Conservation (phyloP, 768 basidiomycete species). For the Boletales sp. region DNA sequence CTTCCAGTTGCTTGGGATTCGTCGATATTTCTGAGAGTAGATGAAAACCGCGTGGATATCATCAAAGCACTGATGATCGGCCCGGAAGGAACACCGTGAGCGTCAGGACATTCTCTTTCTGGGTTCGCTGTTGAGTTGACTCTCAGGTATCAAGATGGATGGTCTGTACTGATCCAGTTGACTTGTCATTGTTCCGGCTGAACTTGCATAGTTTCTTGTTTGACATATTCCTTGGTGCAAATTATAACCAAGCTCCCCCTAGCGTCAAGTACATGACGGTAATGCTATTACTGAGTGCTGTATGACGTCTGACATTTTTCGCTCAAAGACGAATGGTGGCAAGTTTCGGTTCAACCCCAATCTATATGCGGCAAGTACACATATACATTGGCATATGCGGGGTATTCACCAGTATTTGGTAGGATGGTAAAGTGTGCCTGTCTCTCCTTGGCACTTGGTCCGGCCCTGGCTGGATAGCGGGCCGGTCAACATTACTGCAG, state of each 20-base stretch:
- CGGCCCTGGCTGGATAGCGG: constrained; percentile 91
- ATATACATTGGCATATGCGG: neutral
- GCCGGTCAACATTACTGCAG: constrained; percentile 87
- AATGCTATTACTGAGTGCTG: constrained; percentile 2
- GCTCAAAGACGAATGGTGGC: constrained; percentile 72
- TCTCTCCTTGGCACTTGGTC: constrained; percentile 90
- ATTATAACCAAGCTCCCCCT: constrained; percentile 86
- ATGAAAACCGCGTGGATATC: constrained; percentile 87
- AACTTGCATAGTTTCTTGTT: constrained; percentile 57
- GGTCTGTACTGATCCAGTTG: constrained; percentile 43
- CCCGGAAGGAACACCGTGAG: constrained; percentile 90
- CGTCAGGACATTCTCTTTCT: constrained; percentile 10
- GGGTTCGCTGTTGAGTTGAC: constrained; percentile 4
- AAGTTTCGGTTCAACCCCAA: constrained; percentile 94
- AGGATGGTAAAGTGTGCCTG: constrained; percentile 94
- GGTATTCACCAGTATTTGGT: neutral
- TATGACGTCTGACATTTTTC: constrained; percentile 11
- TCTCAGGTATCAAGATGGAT: constrained; percentile 83
- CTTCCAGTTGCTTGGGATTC: constrained; percentile 95
- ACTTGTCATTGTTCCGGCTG: constrained; percentile 1
- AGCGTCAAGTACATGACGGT: constrained; percentile 66
- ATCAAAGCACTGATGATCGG: constrained; percentile 92
- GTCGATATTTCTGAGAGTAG: constrained; percentile 88
- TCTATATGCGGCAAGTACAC: constrained; percentile 70
- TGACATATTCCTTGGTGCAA: constrained; percentile 89